Percentiles rank a stretch among this genome's conserved stretches.
Evolutionary conservation across 306 rosid species (phyloP).

Genomic region (Alnus glutinosa): DNA sequence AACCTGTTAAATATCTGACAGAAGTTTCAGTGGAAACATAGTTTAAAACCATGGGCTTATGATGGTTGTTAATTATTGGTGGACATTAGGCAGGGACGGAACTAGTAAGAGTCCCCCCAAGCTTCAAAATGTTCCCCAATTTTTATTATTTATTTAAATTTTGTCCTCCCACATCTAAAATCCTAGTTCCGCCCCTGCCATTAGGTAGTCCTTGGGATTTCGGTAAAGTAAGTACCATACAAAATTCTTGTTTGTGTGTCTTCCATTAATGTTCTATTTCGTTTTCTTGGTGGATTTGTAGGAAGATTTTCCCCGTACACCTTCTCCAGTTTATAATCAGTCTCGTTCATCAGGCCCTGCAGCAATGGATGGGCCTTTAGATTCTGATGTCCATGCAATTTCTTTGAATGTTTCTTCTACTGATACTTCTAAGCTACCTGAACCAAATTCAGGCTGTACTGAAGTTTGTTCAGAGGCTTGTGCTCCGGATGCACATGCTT

Average conservation of each 20-base stretch:
- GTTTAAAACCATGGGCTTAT: not conserved
- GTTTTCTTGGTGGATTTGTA: slow-evolving; percentile 28
- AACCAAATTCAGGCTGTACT: slow-evolving; percentile 35
- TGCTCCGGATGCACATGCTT: slow-evolving; percentile 22
- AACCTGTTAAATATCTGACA: not conserved
- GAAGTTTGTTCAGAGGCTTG: slow-evolving; percentile 29
- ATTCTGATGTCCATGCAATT: slow-evolving; percentile 38
- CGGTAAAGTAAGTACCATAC: not conserved
- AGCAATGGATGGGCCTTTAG: slow-evolving; percentile 44
- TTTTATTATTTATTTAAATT: too few relatives aligned
- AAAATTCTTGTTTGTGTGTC: not conserved
- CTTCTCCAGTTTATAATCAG: slow-evolving; percentile 60
- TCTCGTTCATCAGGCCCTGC: slow-evolving; percentile 45
- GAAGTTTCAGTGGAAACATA: not conserved
- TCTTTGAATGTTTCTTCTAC: slow-evolving; percentile 33
- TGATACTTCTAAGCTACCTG: slow-evolving; percentile 36
- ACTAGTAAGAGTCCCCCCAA: too few relatives aligned
- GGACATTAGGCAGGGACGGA: not conserved
- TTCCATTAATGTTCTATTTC: slow-evolving; percentile 11
- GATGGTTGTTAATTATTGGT: not conserved
- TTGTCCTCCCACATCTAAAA: too few relatives aligned
- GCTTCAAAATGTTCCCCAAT: too few relatives aligned
- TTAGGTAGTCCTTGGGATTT: not conserved
- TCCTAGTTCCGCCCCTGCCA: not conserved
- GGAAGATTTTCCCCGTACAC: slow-evolving; percentile 74